A percentile compares a stretch with the other conserved stretches of the same genome.
phyloP scores from a whole-genome alignment of 2,329 filamentous ascomycete genomes.

The Talaromyces sp. region DNA sequence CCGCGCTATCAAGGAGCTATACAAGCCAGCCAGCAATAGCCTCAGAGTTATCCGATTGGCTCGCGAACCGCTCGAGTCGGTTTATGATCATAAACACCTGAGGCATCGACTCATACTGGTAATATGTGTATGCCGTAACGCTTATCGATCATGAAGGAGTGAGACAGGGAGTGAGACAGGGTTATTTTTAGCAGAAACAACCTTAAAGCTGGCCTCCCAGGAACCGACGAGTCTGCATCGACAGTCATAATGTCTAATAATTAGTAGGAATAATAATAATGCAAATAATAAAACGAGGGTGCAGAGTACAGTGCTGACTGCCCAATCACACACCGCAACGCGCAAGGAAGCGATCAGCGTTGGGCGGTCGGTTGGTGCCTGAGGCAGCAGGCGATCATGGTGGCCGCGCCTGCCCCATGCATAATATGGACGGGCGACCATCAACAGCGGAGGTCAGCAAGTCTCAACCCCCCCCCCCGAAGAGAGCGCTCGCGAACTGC shows the following conservation, averaged over 20 bases:
- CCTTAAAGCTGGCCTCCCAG: not conserved
- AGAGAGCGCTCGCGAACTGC: not conserved
- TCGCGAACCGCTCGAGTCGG: not conserved
- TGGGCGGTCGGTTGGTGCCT: not conserved
- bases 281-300: not conserved
- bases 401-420: not conserved
- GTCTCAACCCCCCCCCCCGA: not conserved
- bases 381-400: not conserved
- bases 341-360: not conserved
- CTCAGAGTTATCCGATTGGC: not conserved
- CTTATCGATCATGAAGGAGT: not conserved
- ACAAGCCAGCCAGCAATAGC: not conserved
- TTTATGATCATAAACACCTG: not conserved
- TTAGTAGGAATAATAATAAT: not conserved
- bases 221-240: not conserved
- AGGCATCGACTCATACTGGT: not conserved
- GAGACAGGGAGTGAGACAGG: not conserved
- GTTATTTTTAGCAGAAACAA: not conserved
- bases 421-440: not conserved
- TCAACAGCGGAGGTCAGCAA: not conserved
- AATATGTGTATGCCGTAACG: not conserved
- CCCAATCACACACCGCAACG: not conserved
- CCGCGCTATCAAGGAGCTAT: not conserved
- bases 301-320: not conserved
- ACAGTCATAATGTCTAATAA: not conserved